Evolutionary conservation across 2,329 filamentous ascomycete genomes (phyloP).

Genomic region (Ophiostoma perfectum): DNA sequence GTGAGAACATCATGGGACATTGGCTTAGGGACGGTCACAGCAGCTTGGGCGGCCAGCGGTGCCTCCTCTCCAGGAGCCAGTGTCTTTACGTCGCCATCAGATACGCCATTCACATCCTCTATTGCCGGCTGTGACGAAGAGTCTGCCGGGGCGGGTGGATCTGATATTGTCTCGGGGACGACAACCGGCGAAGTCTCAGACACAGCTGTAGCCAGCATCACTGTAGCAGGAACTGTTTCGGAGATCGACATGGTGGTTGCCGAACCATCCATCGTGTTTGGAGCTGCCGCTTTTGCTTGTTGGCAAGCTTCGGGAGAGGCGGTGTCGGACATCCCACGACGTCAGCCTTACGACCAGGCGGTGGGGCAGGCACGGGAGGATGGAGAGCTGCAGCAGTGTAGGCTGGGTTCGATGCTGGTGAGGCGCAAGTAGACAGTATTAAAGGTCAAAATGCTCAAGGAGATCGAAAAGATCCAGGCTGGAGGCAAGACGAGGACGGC

Average conservation of each 20-base stretch:
- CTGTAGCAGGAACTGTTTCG: neutral
- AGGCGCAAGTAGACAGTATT: neutral
- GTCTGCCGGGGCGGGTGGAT: neutral
- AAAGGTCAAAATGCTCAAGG: neutral
- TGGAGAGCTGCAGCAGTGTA: neutral
- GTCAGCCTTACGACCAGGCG: neutral
- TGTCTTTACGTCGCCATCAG: too few relatives aligned
- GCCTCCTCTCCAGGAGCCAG: too few relatives aligned
- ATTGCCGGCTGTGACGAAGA: neutral
- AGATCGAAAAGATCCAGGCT: neutral
- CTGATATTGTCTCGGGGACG: neutral
- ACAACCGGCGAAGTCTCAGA: neutral
- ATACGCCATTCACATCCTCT: neutral
- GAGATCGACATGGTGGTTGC: neutral
- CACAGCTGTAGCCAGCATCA: too few relatives aligned
- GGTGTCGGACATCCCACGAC: neutral
- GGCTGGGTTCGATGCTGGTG: too few relatives aligned
- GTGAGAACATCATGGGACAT: too few relatives aligned
- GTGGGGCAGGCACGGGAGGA: neutral
- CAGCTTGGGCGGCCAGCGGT: too few relatives aligned
- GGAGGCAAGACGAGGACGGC: neutral
- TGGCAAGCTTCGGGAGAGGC: slow-evolving; percentile 25
- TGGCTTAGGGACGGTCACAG: too few relatives aligned
- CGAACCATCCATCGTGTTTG: neutral
- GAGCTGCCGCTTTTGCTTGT: slow-evolving; percentile 40